phyloP scores from a whole-genome alignment of 306 rosid species.

The Sicyos baderoa region DNA sequence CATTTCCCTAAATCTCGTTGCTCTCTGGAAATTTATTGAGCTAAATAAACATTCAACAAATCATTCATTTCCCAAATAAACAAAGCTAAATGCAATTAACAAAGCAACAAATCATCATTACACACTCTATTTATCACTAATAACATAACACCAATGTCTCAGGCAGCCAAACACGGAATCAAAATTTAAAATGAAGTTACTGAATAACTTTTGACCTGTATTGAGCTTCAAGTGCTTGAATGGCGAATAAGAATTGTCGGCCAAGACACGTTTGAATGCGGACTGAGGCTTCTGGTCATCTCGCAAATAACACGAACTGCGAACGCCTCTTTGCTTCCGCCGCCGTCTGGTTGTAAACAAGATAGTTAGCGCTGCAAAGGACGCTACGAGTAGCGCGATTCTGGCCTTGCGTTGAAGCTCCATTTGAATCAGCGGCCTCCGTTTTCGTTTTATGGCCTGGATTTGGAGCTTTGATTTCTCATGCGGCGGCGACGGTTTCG shows the following conservation, averaged over 20 bases:
- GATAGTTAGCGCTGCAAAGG: conserved; percentile 52
- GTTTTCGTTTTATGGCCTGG: too few relatives aligned
- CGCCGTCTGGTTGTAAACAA: conserved; percentile 36
- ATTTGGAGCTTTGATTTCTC: conserved; percentile 11
- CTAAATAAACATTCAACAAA: not conserved
- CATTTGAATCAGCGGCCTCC: conserved; percentile 23
- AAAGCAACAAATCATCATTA: not conserved
- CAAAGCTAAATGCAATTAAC: not conserved
- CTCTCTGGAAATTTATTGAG: conserved; percentile 3
- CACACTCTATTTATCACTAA: not conserved
- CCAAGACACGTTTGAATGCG: conserved; percentile 58
- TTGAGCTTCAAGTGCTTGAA: conserved; percentile 54
- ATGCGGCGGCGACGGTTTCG: conserved; percentile 5
- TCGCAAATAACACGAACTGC: conserved; percentile 51
- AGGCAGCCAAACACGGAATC: conserved; percentile 9
- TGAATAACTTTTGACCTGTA: conserved; percentile 23
- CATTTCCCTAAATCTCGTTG: not conserved
- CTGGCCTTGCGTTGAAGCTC: conserved; percentile 32
- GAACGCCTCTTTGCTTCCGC: conserved; percentile 23
- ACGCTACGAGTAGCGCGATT: conserved; percentile 34
- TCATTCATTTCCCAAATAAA: not conserved
- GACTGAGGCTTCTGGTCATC: conserved; percentile 59
- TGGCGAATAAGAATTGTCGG: conserved; percentile 59
- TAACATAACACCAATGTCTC: not conserved
- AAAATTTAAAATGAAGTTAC: not conserved